A percentile compares a stretch with the other conserved stretches of the same genome.
phyloP scores from a whole-genome alignment of 2,329 filamentous ascomycete genomes.

The Metarhizium robertsii region DNA sequence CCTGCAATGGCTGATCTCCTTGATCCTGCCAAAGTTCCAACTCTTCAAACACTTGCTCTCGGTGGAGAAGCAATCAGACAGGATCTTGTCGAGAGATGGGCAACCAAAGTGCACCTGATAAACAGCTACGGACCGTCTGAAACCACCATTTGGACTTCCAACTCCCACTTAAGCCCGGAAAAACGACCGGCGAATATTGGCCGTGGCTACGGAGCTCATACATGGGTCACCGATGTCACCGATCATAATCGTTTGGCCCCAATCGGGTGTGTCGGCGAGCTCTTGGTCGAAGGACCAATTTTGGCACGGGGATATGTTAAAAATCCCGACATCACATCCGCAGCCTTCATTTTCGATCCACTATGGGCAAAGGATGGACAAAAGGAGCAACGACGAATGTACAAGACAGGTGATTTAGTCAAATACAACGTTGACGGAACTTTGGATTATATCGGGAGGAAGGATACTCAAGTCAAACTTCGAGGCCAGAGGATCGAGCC shows the following conservation, averaged over 20 bases:
- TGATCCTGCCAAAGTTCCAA: not conserved
- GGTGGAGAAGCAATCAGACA: not conserved
- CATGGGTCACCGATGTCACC: constrained; percentile 14
- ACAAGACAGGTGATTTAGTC: not conserved
- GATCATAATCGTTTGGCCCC: constrained; percentile 11
- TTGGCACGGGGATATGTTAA: constrained; percentile 15
- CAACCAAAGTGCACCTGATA: not conserved
- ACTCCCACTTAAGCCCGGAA: no score
- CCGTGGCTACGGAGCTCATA: no score
- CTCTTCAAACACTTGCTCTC: not conserved
- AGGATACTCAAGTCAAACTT: not conserved
- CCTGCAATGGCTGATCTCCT: not conserved
- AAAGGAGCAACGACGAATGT: not conserved
- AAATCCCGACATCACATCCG: constrained; percentile 12
- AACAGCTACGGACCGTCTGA: not conserved
- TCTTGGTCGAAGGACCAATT: constrained; percentile 17
- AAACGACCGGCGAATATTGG: not conserved
- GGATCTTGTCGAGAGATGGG: not conserved
- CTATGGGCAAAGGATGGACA: constrained; percentile 18
- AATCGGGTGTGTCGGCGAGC: constrained; percentile 15
- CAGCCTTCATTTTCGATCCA: constrained; percentile 30
- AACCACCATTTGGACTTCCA: not conserved
- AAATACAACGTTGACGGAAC: not conserved
- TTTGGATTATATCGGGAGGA: not conserved
- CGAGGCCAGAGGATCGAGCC: constrained; percentile 4